Conservation (phyloP, 2,329 filamentous ascomycete species). For the Aspergillus sp. region DNA sequence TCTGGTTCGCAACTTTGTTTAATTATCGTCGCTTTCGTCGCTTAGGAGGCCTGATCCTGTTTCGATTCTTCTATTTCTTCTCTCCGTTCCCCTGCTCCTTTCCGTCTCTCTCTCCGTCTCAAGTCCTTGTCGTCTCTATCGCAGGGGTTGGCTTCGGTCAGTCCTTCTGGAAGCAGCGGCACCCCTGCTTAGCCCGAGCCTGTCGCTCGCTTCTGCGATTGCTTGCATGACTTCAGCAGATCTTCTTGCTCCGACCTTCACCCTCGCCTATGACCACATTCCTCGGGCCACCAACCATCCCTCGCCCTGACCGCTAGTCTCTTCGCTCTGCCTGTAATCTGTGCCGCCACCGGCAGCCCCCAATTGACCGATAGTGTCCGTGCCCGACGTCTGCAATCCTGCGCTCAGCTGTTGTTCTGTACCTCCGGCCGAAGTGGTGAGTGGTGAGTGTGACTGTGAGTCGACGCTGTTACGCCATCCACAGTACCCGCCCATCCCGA, state of each 20-base stretch:
- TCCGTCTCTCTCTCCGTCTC: background rate
- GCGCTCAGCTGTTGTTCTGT: conserved; percentile 6
- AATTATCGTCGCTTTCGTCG: background rate
- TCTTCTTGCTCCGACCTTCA: conserved; percentile 9
- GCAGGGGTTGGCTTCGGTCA: background rate
- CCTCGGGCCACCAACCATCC: conserved; percentile 8
- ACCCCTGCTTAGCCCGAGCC: conserved; percentile 9
- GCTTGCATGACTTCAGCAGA: conserved; percentile 17
- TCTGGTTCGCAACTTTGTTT: background rate
- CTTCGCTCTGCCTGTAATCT: background rate
- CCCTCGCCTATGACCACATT: conserved; percentile 3
- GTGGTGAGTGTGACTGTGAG: background rate
- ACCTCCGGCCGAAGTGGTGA: background rate
- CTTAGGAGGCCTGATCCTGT: too few relatives aligned
- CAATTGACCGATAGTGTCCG: conserved; percentile 16
- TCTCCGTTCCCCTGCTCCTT: background rate
- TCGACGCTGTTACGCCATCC: background rate
- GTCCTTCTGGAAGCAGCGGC: conserved; percentile 9
- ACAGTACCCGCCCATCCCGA: background rate
- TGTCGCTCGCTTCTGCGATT: conserved; percentile 5
- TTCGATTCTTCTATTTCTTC: background rate
- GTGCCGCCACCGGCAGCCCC: conserved; percentile 8
- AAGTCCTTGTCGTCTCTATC: too few relatives aligned
- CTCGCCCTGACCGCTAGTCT: conserved; percentile 19
- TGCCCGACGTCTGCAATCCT: conserved; percentile 25